These are phyloP conservation scores for Nakaseomyces delphensis DNA, from an alignment of 1,139 yeast genomes.

Conservation along the genomic window DNA sequence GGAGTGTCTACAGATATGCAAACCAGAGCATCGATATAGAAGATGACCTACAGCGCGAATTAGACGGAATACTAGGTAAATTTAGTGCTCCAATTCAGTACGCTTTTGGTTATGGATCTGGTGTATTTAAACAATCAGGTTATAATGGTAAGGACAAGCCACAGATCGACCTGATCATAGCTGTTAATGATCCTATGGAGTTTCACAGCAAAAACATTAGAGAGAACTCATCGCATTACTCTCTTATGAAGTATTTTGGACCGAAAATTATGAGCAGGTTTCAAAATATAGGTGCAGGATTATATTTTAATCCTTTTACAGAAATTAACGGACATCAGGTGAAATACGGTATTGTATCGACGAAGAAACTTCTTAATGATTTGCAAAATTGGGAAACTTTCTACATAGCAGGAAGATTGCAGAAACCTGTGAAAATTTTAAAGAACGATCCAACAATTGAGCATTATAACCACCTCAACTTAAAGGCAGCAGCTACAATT, in stretches of 20 bases:
- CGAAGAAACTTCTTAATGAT: slow-evolving; percentile 54
- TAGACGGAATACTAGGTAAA: slow-evolving; percentile 44
- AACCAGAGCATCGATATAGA: slow-evolving; percentile 51
- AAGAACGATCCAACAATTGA: slow-evolving; percentile 53
- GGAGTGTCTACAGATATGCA: slow-evolving; percentile 10
- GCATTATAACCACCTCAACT: slow-evolving; percentile 64
- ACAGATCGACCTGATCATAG: slow-evolving; percentile 82
- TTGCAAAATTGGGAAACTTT: slow-evolving; percentile 74
- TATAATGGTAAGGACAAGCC: slow-evolving; percentile 37
- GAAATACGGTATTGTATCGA: slow-evolving; percentile 80
- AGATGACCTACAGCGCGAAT: slow-evolving; percentile 38
- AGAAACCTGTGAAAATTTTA: slow-evolving; percentile 81
- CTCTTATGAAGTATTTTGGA: slow-evolving; percentile 55
- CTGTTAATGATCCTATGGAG: slow-evolving; percentile 60
- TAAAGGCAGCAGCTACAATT: slow-evolving; percentile 70
- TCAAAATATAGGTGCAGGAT: slow-evolving; percentile 79
- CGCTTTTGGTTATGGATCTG: slow-evolving; percentile 93
- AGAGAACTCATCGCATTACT: slow-evolving; percentile 67
- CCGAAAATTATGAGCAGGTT: slow-evolving; percentile 48
- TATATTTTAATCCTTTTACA: slow-evolving; percentile 88
- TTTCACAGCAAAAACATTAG: slow-evolving; percentile 70
- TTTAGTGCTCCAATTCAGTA: slow-evolving; percentile 64
- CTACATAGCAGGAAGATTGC: slow-evolving; percentile 87
- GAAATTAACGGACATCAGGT: slow-evolving; percentile 53
- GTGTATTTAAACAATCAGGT: slow-evolving; percentile 79